Evolutionary conservation across 106 monocot genomes (phyloP).

Genomic region (Alisma plantagoaquatica): DNA sequence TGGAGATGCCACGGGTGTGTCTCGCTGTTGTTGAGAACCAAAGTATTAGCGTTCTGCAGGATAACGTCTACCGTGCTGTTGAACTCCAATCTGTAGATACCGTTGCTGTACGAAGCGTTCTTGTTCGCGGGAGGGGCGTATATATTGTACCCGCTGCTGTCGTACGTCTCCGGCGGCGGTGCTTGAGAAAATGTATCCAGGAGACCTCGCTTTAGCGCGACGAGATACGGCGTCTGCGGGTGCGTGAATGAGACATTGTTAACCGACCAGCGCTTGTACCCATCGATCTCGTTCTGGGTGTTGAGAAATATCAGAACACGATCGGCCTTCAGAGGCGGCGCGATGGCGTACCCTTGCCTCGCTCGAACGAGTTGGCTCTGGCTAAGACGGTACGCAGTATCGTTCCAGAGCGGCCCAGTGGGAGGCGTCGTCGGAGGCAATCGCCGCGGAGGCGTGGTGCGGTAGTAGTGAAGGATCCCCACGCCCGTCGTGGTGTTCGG

Average conservation of each 20-base stretch:
- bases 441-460: conserved; percentile 15
- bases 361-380: conserved; percentile 36
- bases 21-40: conserved; percentile 66
- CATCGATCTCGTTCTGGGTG: conserved; percentile 75
- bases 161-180: conserved; percentile 57
- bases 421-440: conserved; percentile 32
- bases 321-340: conserved; percentile 43
- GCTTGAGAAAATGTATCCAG: conserved; percentile 26
- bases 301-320: conserved; percentile 57
- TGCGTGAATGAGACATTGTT: conserved; percentile 73
- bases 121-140: conserved; percentile 3
- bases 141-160: conserved; percentile 36
- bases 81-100: conserved; percentile 43
- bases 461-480: conserved; percentile 69
- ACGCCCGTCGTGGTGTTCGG: conserved; percentile 43
- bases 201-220: conserved; percentile 38
- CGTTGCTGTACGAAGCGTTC: conserved; percentile 32
- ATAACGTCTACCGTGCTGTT: conserved; percentile 71
- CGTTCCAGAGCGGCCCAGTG: conserved; percentile 52
- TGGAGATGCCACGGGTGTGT: conserved; percentile 99
- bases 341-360: conserved; percentile 22
- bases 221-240: conserved; percentile 63
- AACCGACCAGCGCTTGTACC: conserved; percentile 41
- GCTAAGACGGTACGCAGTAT: conserved; percentile 28
- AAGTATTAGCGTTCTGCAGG: conserved; percentile 78